phyloP scores from a whole-genome alignment of 805 yeast species.

The Myxozyma monticola region DNA sequence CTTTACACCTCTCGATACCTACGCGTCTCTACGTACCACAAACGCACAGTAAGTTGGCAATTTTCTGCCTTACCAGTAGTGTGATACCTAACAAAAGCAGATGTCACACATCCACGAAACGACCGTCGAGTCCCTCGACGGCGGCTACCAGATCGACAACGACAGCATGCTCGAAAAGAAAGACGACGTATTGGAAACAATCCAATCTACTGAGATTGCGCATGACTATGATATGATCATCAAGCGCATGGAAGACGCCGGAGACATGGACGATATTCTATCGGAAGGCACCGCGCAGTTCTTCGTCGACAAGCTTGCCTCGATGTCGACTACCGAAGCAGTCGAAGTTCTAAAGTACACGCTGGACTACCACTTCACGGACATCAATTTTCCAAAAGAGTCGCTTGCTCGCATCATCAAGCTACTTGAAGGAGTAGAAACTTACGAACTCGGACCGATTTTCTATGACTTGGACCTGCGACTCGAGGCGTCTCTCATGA shows the following conservation, averaged over 20 bases:
- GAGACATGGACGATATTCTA: conserved; percentile 26
- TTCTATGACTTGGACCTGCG: conserved; percentile 39
- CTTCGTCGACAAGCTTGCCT: conserved; percentile 46
- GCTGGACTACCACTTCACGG: conserved; percentile 44
- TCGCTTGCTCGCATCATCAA: conserved; percentile 40
- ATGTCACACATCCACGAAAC: no score
- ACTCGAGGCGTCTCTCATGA: conserved; percentile 47
- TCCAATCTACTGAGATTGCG: not conserved
- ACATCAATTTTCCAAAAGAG: conserved; percentile 47
- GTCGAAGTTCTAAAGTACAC: conserved; percentile 42
- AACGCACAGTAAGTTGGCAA: no score
- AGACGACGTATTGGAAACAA: no score
- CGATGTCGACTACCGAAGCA: conserved; percentile 42
- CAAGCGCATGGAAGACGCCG: conserved; percentile 25
- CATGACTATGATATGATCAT: conserved; percentile 11
- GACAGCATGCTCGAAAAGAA: no score
- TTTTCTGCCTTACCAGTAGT: no score
- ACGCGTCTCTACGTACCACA: no score
- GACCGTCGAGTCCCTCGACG: no score
- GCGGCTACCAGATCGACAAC: no score
- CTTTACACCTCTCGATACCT: no score
- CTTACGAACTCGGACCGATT: conserved; percentile 21
- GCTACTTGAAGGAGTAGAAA: conserved; percentile 38
- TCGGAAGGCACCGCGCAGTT: conserved; percentile 36
- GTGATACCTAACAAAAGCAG: no score